These are phyloP conservation scores for Mycogone perniciosa DNA, from an alignment of 2,329 filamentous ascomycete species.

Conservation along the genomic window DNA sequence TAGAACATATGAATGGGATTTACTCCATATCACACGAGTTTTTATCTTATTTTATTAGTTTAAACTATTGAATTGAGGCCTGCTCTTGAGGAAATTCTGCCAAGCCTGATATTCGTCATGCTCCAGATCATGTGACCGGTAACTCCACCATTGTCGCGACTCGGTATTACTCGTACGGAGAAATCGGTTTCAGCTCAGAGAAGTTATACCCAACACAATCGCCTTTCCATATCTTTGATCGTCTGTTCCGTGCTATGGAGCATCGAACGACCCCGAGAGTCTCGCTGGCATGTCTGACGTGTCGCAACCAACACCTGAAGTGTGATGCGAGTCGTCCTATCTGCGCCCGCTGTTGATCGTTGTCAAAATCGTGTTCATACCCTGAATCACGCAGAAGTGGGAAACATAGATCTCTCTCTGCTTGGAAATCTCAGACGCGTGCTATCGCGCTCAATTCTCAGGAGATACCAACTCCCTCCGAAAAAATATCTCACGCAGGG, in stretches of 20 bases:
- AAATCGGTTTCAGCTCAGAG: too few relatives aligned
- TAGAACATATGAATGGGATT: too few relatives aligned
- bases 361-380: background rate
- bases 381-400: background rate
- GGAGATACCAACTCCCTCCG: background rate
- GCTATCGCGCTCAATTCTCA: background rate
- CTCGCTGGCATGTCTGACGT: slow-evolving; percentile 4
- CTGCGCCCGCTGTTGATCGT: slow-evolving; percentile 28
- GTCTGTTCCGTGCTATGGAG: background rate
- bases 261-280: slow-evolving; percentile 14
- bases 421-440: background rate
- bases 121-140: too few relatives aligned
- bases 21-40: too few relatives aligned
- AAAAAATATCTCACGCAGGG: background rate
- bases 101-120: too few relatives aligned
- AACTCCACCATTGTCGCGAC: too few relatives aligned
- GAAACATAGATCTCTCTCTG: background rate
- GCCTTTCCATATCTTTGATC: too few relatives aligned
- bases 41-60: too few relatives aligned
- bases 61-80: too few relatives aligned
- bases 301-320: background rate
- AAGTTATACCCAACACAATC: too few relatives aligned
- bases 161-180: too few relatives aligned
- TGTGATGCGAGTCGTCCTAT: slow-evolving; percentile 40
- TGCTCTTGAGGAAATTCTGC: too few relatives aligned